Conservation (phyloP, 139 green algal species). For the Micractinium sp. region DNA sequence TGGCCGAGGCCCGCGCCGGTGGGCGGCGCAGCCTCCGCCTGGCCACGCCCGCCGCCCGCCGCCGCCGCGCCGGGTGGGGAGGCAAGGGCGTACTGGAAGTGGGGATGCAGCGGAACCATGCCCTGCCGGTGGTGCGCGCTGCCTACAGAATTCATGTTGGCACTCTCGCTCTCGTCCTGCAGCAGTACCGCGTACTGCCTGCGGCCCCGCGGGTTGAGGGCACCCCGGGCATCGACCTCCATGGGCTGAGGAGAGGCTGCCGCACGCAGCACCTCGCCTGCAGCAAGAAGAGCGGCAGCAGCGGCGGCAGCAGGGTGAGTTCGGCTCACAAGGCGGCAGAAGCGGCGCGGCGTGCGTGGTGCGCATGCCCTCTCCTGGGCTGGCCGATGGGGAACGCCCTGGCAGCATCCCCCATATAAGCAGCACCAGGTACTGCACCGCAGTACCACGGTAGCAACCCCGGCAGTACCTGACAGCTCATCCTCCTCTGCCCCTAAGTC, state of each 20-base stretch:
- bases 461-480: background rate
- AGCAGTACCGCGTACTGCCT: constrained; percentile 10
- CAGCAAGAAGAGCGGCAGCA: background rate
- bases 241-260: background rate
- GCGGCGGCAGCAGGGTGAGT: background rate
- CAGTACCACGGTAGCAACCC: no score
- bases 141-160: constrained; percentile 5
- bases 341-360: background rate
- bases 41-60: background rate
- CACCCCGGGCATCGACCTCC: background rate
- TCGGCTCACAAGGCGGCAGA: no score
- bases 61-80: background rate
- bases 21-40: background rate
- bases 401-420: no score
- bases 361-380: background rate
- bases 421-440: no score
- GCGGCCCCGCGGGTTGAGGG: background rate
- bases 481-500: constrained; percentile 21
- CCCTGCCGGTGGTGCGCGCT: constrained; percentile 1
- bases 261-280: background rate
- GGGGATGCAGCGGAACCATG: background rate
- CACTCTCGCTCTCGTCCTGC: constrained; percentile 31
- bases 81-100: background rate
- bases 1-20: background rate
- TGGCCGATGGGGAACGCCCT: no score